Evolutionary conservation across 345 rosid species (phyloP).

Genomic region (Gossypium rotundifolium): DNA sequence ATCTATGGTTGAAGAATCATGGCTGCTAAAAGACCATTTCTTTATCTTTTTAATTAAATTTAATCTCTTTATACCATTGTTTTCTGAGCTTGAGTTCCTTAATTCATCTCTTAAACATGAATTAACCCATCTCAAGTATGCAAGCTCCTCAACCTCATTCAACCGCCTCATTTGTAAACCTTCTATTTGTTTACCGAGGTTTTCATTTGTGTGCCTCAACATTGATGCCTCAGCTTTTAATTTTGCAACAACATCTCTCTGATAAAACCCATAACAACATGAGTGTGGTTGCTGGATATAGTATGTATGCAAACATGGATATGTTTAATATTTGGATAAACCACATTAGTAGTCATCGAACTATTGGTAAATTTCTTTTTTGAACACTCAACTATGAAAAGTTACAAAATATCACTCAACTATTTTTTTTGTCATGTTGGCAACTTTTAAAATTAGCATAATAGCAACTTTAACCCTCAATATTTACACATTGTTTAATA

Average conservation of each 20-base stretch:
- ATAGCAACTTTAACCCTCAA: no score
- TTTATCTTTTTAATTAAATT: constrained; percentile 52
- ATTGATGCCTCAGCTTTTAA: constrained; percentile 55
- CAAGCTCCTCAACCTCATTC: constrained; percentile 79
- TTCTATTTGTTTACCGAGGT: constrained; percentile 68
- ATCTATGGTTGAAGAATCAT: constrained; percentile 38
- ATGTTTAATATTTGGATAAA: no score
- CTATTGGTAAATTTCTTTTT: no score
- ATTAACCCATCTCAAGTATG: constrained; percentile 81
- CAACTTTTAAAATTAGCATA: no score
- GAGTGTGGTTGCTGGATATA: no score
- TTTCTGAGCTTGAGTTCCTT: constrained; percentile 8
- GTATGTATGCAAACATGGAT: no score
- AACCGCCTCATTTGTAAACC: constrained; percentile 65
- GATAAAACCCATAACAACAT: neutral
- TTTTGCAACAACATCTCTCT: constrained; percentile 52
- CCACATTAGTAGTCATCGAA: no score
- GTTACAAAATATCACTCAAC: no score
- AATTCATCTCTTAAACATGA: constrained; percentile 67
- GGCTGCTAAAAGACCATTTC: constrained; percentile 48
- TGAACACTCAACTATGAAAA: no score
- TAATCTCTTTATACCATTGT: constrained; percentile 31
- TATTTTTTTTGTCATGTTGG: no score
- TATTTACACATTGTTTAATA: no score
- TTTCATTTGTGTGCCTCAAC: constrained; percentile 55